Percentiles rank a stretch among this genome's conserved stretches.
Conservation (phyloP, 2,329 filamentous ascomycete genomes). For the Blumeriella jaapii region DNA sequence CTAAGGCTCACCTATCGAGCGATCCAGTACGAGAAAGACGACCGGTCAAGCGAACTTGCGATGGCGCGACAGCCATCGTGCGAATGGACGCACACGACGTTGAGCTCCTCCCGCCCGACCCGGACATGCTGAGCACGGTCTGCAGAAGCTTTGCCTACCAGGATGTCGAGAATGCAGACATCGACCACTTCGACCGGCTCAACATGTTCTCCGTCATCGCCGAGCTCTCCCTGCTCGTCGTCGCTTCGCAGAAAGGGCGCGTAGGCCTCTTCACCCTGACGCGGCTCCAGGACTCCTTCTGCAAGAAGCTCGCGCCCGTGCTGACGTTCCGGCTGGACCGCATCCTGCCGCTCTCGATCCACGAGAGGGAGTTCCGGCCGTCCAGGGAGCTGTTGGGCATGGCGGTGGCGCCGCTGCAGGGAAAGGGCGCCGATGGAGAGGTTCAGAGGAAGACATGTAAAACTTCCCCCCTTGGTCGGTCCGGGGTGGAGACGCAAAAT, state of each 20-base stretch:
- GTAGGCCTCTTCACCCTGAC: slow-evolving; percentile 53
- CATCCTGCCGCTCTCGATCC: slow-evolving; percentile 34
- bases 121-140: slow-evolving; percentile 10
- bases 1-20: background rate
- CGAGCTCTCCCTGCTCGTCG: slow-evolving; percentile 56
- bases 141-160: slow-evolving; percentile 12
- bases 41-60: background rate
- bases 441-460: slow-evolving; percentile 32
- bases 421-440: slow-evolving; percentile 20
- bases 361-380: slow-evolving; percentile 27
- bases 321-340: slow-evolving; percentile 37
- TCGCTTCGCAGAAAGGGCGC: slow-evolving; percentile 55
- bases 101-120: slow-evolving; percentile 3
- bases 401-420: slow-evolving; percentile 53
- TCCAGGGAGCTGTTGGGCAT: slow-evolving; percentile 51
- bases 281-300: slow-evolving; percentile 24
- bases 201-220: slow-evolving; percentile 55
- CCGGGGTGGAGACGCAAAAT: background rate
- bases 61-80: background rate
- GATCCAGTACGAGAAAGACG: background rate
- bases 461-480: background rate
- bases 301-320: slow-evolving; percentile 4
- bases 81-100: background rate
- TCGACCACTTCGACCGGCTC: slow-evolving; percentile 36
- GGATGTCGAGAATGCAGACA: slow-evolving; percentile 10